Base-by-base conservation (phyloP, 805 yeast species). In the Millerago galiae region DNA sequence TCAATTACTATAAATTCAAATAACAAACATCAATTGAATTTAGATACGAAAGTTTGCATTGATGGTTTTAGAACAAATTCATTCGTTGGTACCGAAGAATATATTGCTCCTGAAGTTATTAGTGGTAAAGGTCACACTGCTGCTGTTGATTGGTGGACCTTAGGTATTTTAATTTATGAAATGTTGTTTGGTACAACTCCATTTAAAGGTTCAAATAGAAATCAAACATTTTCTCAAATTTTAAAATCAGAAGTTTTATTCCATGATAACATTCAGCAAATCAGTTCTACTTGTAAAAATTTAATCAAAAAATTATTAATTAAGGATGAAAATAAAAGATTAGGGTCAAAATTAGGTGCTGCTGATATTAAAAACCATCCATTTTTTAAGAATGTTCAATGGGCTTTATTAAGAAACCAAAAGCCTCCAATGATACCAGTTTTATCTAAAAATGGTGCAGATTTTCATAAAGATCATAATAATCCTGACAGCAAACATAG, bases 131-230 rank as follows among this genome's bases (percentile, higher is more conserved):
- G 99, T 2, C 99, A 93, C 56, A 91, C 98, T 1, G 83, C 91
- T 8, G 96, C 98, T 0, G 99, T 93, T 14, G 99, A 93, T 62
- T 93, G 99, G 99, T 93, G 99, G 99, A 93, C 99, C 0, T 68
- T 93, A 50, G 99, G 99, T 4, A 89, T 93, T 16, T 72, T 93
- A 54, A 69, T 89, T 18, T 95, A 79, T 62, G 99, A 93, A 59
- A 93, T 93, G 99, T 66, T 93, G 17, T 90, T 79, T 62, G 98
- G 98, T 1, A 84, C 88, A 8, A 93, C 99, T 0, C 99, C 99
- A 2, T 93, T 91, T 66, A 93, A 93, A 65, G 99, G 99, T 7
- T 70, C 77, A 29, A 88, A 82, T 50, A 74, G 98, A 34, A 89
- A 89, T 56, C 81, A 81, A 52, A 93, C 99, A 0, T 93, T 93